phyloP scores from a whole-genome alignment of 2,329 filamentous ascomycete genomes.

The Ophiostoma ips region DNA sequence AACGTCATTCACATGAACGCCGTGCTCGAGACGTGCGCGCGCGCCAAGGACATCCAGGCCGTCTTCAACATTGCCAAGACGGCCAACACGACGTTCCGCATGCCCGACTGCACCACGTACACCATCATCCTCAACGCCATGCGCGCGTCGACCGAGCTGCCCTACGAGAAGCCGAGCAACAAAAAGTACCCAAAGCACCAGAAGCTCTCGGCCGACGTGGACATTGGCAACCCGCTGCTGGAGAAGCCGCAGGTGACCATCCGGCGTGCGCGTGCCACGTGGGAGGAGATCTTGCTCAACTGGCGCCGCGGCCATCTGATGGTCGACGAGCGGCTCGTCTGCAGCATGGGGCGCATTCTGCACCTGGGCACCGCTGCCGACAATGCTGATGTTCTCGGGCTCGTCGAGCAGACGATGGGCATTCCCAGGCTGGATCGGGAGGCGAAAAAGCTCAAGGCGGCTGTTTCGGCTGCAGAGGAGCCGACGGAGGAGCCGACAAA shows the following conservation, averaged over 20 bases:
- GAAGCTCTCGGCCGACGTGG: not conserved
- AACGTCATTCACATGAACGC: slow-evolving; percentile 80
- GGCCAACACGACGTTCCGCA: slow-evolving; percentile 48
- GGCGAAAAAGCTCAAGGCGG: not conserved
- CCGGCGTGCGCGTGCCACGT: slow-evolving; percentile 57
- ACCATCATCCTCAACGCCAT: slow-evolving; percentile 73
- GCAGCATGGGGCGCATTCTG: slow-evolving; percentile 69
- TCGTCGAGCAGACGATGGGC: slow-evolving; percentile 72
- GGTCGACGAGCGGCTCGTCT: slow-evolving; percentile 68
- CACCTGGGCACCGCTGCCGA: slow-evolving; percentile 49
- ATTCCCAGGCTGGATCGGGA: slow-evolving; percentile 40
- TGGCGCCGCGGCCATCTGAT: slow-evolving; percentile 59
- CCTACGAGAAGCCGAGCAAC: slow-evolving; percentile 15
- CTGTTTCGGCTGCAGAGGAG: not conserved
- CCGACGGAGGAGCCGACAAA: not conserved
- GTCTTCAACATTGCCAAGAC: slow-evolving; percentile 65
- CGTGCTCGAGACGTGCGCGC: slow-evolving; percentile 67
- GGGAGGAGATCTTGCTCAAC: slow-evolving; percentile 63
- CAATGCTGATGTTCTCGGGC: slow-evolving; percentile 55
- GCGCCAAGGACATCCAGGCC: slow-evolving; percentile 61
- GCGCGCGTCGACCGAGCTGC: slow-evolving; percentile 27
- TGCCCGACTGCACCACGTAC: slow-evolving; percentile 62
- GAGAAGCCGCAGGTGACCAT: slow-evolving; percentile 34
- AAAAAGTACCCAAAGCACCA: slow-evolving; percentile 13
- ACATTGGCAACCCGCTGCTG: slow-evolving; percentile 1